These are phyloP conservation scores for Mycena indigotica DNA, from an alignment of 768 basidiomycete genomes.

Conservation along the genomic window DNA sequence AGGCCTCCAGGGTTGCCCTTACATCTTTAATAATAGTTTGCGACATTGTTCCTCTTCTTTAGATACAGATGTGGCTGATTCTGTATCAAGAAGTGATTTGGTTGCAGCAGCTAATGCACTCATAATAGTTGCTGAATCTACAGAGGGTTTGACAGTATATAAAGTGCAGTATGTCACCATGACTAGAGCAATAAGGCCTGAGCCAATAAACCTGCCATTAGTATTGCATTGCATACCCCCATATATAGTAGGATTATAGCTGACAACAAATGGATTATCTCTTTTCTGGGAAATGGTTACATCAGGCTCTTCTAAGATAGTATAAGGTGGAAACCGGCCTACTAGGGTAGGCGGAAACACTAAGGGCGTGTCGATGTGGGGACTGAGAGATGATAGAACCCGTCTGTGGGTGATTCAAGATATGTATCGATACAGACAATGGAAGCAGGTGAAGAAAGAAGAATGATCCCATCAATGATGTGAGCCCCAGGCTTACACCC, in stretches of 20 bases:
- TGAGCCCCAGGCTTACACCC: no score
- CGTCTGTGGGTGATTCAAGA: no score
- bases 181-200: slow-evolving; percentile 10
- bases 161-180: slow-evolving; percentile 7
- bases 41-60: slow-evolving; percentile 1
- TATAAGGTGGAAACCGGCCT: not conserved
- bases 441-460: no score
- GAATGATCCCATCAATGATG: no score
- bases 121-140: slow-evolving; percentile 16
- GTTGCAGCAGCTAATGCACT: slow-evolving; percentile 17
- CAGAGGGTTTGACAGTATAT: slow-evolving; percentile 11
- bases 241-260: slow-evolving; percentile 8
- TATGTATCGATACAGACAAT: no score
- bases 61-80: not conserved
- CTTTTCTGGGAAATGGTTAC: slow-evolving; percentile 15
- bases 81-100: not conserved
- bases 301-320: slow-evolving; percentile 18
- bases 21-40: slow-evolving; percentile 5
- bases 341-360: no score
- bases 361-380: no score
- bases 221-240: slow-evolving; percentile 19
- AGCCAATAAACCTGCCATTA: slow-evolving; percentile 19
- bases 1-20: no score
- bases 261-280: slow-evolving; percentile 3
- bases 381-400: no score